Base-by-base conservation (phyloP, 495 filamentous ascomycete genomes). In the Aspergillus incahuasiensis region DNA sequence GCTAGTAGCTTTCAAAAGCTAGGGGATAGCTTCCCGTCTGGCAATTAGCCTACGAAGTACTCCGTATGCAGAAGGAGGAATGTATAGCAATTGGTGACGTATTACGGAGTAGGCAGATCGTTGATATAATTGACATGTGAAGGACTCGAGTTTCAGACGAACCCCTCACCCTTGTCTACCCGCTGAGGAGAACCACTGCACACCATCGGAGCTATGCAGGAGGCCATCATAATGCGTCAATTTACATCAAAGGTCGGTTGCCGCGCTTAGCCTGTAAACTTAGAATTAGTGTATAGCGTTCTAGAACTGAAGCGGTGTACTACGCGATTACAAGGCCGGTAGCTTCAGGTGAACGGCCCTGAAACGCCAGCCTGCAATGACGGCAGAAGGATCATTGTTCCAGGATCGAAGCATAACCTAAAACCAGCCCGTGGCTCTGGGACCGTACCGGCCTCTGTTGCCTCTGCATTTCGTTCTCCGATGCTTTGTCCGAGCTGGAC, bases 261-360 rank as follows among this genome's bases (percentile, higher is more conserved):
- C 32, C 12, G 6, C 12, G 19, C 6, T 42, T 42, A 18, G 5
- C 13, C 40, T 16, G 13, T 42, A 42, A 42, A 22, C 18, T 44
- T 12, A n/a, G n/a, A n/a, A n/a, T 44, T 35, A 35, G 6, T 35
- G 9, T 35, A 35, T 35, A 35, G 32, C 32, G 32, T 35, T 35
- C 32, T 35, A 35, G 32, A 35, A 35, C 13, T 35, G 32, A 35
- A 35, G 32, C 32, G 6, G 6, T 35, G 32, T 35, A 35, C 32
- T 54, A 50, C 52, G 18, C 62, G 57, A 57, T 44, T 52, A 48
- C 60, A 35, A 35, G 32, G 32, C 13, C 32, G 32, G 8, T 35
- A 35, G 32, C 32, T 35, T 46, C 42, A 39, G 30, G 60, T 59
- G 57, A 58, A 44, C 43, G 40, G 48, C 47, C 52, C 60, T 60